These are phyloP conservation scores for Mycena latifolia DNA, from an alignment of 768 basidiomycete genomes.

Conservation along the genomic window DNA sequence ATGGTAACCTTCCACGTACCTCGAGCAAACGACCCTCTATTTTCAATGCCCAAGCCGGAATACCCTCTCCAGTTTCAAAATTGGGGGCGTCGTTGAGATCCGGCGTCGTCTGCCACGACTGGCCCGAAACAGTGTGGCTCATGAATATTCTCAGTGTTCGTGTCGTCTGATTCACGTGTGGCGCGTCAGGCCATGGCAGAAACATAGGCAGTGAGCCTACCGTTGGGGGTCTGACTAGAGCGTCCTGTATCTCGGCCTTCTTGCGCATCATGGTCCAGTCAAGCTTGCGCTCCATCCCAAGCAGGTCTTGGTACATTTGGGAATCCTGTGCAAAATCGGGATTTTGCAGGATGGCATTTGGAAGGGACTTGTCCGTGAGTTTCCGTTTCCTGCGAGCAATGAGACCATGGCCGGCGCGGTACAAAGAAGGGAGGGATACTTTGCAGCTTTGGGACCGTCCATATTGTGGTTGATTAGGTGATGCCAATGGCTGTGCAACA, in stretches of 20 bases:
- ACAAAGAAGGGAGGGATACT: slow-evolving; percentile 40
- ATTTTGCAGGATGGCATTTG: slow-evolving; percentile 79
- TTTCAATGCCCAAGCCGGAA: slow-evolving; percentile 90
- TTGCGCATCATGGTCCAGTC: slow-evolving; percentile 97
- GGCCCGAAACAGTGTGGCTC: slow-evolving; percentile 88
- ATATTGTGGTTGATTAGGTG: slow-evolving; percentile 34
- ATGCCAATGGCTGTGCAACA: too few species aligned
- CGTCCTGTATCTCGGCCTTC: slow-evolving; percentile 91
- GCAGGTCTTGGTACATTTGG: slow-evolving; percentile 85
- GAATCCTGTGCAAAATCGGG: slow-evolving; percentile 86
- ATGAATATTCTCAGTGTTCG: slow-evolving; percentile 89
- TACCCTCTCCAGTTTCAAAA: slow-evolving; percentile 88
- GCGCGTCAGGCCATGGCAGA: slow-evolving; percentile 27
- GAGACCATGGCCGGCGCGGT: slow-evolving; percentile 4
- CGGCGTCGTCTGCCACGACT: slow-evolving; percentile 83
- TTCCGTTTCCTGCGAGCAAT: slow-evolving; percentile 72
- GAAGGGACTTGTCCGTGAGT: slow-evolving; percentile 83
- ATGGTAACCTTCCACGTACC: slow-evolving; percentile 54
- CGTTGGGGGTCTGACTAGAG: slow-evolving; percentile 78
- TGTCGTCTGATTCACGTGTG: slow-evolving; percentile 65
- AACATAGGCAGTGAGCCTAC: slow-evolving; percentile 52
- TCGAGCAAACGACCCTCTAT: slow-evolving; percentile 91
- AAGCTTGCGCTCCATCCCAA: slow-evolving; percentile 90
- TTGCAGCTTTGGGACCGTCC: slow-evolving; percentile 54
- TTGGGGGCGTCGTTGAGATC: slow-evolving; percentile 58